Evolutionary conservation across 352 stramenopile genomes (phyloP).

Genomic region (Thalassiosira oceanica): DNA sequence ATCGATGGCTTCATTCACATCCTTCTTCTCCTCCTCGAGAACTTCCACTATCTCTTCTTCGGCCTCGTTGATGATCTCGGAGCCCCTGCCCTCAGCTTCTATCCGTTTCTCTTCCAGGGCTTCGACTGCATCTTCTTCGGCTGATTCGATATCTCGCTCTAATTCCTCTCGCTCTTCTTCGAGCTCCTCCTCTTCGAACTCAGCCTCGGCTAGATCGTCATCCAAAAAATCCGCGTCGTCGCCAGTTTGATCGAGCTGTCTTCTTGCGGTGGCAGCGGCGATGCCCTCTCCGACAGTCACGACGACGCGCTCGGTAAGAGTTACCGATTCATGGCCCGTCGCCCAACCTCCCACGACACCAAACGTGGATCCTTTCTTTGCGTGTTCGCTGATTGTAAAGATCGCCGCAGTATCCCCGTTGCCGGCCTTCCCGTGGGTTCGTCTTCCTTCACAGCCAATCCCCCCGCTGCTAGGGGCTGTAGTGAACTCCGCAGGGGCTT

Average conservation of each 20-base stretch:
- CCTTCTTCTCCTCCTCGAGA: conserved; percentile 10
- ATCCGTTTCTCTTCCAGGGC: conserved; percentile 31
- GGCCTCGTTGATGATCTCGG: conserved; percentile 17
- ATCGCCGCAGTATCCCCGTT: background rate
- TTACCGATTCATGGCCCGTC: conserved; percentile 35
- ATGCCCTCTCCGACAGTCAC: conserved; percentile 18
- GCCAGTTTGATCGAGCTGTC: background rate
- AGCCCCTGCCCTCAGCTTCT: conserved; percentile 2
- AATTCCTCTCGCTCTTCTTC: conserved; percentile 29
- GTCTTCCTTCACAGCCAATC: conserved; percentile 23
- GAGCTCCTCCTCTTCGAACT: conserved; percentile 32
- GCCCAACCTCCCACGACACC: conserved; percentile 32
- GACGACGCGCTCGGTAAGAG: conserved; percentile 14
- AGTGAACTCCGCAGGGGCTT: conserved; percentile 11
- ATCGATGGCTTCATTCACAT: background rate
- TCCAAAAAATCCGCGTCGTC: conserved; percentile 13
- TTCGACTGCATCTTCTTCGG: conserved; percentile 45
- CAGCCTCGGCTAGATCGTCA: conserved; percentile 17
- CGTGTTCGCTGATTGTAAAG: conserved; percentile 1
- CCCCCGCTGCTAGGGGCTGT: conserved; percentile 1
- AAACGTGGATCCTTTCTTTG: conserved; percentile 3
- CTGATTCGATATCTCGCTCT: conserved; percentile 72
- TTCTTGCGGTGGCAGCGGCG: background rate
- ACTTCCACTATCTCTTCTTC: conserved; percentile 17
- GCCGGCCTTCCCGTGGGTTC: conserved; percentile 12